phyloP scores from a whole-genome alignment of 257 asterid species.

The Datura wrightii region DNA sequence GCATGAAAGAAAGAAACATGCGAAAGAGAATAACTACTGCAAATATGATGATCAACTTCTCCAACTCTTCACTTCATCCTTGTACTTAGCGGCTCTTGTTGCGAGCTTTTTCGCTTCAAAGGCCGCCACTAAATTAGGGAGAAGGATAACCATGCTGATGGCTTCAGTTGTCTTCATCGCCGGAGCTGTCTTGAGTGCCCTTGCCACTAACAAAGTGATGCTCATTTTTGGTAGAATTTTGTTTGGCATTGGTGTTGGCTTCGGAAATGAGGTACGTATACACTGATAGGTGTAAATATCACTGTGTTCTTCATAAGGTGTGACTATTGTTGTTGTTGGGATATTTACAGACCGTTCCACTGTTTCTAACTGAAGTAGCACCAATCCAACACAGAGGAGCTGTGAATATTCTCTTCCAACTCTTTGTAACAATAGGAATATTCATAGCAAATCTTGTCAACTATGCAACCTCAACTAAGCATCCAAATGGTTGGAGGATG shows the following conservation, averaged over 20 bases:
- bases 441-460: conserved; percentile 42
- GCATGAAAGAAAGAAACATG: conserved; percentile 45
- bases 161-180: conserved; percentile 50
- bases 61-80: conserved; percentile 61
- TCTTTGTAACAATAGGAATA: conserved; percentile 41
- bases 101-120: conserved; percentile 52
- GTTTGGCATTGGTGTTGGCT: conserved; percentile 63
- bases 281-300: too few species aligned
- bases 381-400: conserved; percentile 53
- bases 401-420: conserved; percentile 48
- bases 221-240: conserved; percentile 55
- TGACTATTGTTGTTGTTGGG: background rate
- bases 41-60: conserved; percentile 56
- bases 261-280: conserved; percentile 57
- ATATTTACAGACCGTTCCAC: conserved; percentile 48
- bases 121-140: conserved; percentile 45
- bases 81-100: conserved; percentile 58
- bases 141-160: conserved; percentile 53
- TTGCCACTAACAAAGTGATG: conserved; percentile 41
- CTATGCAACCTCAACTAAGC: conserved; percentile 33
- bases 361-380: conserved; percentile 53
- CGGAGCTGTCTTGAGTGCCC: conserved; percentile 48
- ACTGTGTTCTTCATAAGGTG: too few species aligned
- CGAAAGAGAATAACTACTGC: conserved; percentile 58
- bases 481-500: conserved; percentile 49